Percentiles rank a stretch among this genome's conserved stretches.
phyloP scores from a whole-genome alignment of 257 asterid genomes.

The Solanum bulbocastanum region DNA sequence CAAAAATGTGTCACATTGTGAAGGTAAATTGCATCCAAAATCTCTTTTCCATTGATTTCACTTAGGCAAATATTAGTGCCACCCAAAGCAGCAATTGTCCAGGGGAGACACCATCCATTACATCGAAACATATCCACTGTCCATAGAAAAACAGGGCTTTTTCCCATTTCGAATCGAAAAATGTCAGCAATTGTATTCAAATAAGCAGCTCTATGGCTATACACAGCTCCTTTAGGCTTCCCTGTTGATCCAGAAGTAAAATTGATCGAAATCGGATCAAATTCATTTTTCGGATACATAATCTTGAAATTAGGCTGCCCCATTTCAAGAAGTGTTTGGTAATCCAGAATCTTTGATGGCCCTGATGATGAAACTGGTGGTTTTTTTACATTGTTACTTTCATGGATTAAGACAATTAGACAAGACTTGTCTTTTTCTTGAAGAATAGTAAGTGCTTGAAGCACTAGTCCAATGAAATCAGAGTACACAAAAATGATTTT shows the following conservation, averaged over 20 bases:
- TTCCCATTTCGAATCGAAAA: conserved; percentile 27
- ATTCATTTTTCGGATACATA: conserved; percentile 46
- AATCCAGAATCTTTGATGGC: conserved; percentile 5
- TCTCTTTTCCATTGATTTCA: conserved; percentile 22
- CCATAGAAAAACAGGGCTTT: conserved; percentile 51
- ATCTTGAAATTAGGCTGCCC: conserved; percentile 32
- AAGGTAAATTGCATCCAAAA: conserved; percentile 20
- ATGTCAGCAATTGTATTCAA: conserved; percentile 38
- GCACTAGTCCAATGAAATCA: conserved; percentile 21
- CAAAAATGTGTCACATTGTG: conserved; percentile 56
- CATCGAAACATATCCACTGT: conserved; percentile 73
- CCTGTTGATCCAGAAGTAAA: conserved; percentile 83
- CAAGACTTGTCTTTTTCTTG: conserved; percentile 14
- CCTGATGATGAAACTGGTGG: neutral
- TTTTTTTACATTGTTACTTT: neutral
- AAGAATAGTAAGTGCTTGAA: conserved; percentile 24
- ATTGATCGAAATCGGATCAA: conserved; percentile 53
- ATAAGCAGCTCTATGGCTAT: conserved; percentile 68
- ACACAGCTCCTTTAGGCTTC: conserved; percentile 66
- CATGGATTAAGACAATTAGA: conserved; percentile 29
- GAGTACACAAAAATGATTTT: conserved; percentile 45
- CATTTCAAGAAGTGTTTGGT: conserved; percentile 23
- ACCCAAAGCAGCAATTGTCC: conserved; percentile 75
- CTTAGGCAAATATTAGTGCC: conserved; percentile 54
- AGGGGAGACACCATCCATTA: conserved; percentile 73